These are phyloP conservation scores for Centrapalus pauciflorus DNA, from an alignment of 129 eudicot species.

Conservation along the genomic window DNA sequence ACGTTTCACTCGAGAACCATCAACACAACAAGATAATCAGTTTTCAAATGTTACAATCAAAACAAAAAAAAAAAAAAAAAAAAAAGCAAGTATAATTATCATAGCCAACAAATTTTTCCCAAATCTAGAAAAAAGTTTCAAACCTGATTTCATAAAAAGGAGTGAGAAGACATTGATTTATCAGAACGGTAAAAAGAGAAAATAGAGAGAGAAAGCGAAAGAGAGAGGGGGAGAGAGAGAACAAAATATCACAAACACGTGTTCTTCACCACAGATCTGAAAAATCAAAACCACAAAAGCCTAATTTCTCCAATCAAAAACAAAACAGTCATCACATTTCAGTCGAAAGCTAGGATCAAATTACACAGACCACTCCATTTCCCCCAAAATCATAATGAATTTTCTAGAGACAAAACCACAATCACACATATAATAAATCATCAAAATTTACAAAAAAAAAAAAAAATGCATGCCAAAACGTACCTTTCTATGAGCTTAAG, in stretches of 20 bases:
- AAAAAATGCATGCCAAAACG: slow-evolving; percentile 16
- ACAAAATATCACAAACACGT: slow-evolving; percentile 1
- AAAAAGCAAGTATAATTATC: not conserved
- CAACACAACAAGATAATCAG: not conserved
- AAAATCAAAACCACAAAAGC: slow-evolving; percentile 12
- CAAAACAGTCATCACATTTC: not conserved
- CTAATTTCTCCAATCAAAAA: slow-evolving; percentile 3
- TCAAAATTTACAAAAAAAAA: not conserved
- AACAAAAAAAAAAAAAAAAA: not conserved
- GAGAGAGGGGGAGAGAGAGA: slow-evolving; percentile 11
- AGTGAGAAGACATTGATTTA: not conserved
- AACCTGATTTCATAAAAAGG: not conserved
- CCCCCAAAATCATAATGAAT: not conserved
- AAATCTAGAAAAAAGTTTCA: not conserved
- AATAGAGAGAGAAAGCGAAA: not conserved
- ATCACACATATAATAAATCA: slow-evolving; percentile 1
- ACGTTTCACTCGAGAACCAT: slow-evolving; percentile 21
- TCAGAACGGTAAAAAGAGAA: not conserved
- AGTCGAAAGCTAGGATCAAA: slow-evolving; percentile 6
- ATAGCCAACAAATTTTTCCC: not conserved
- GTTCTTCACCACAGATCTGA: slow-evolving; percentile 41
- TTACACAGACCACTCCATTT: not conserved
- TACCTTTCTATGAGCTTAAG: slow-evolving; percentile 23
- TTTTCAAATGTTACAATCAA: not conserved
- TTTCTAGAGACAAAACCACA: not conserved